Evolutionary conservation across 352 stramenopile genomes (phyloP).

Genomic region (Halophytophthora polymorphica): DNA sequence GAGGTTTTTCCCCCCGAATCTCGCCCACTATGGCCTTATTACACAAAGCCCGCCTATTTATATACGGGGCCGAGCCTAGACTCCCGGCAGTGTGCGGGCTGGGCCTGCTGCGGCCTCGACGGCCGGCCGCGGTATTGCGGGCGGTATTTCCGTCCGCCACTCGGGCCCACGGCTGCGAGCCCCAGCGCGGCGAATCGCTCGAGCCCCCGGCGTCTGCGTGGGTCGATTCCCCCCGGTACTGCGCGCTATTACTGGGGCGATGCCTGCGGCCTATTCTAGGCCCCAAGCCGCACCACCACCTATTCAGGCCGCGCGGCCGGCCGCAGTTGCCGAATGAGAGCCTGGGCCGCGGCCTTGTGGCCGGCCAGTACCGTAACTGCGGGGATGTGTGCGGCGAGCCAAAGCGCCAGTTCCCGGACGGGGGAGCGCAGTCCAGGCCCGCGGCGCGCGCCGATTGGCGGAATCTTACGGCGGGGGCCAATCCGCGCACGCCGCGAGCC

Average conservation of each 20-base stretch:
- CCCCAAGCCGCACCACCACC: neutral
- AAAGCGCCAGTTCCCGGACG: slow-evolving; percentile 37
- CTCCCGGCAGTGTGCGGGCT: too few relatives aligned
- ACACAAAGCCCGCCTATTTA: slow-evolving; percentile 4
- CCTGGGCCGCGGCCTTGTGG: slow-evolving; percentile 12
- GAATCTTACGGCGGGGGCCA: slow-evolving; percentile 21
- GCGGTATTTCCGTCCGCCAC: too few relatives aligned
- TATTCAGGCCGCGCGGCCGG: too few relatives aligned
- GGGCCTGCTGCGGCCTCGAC: too few relatives aligned
- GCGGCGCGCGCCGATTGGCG: slow-evolving; percentile 26
- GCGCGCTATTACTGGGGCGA: too few relatives aligned
- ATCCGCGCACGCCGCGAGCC: slow-evolving; percentile 8
- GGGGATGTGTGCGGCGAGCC: slow-evolving; percentile 19
- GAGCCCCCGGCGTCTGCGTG: too few relatives aligned
- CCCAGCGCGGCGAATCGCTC: too few relatives aligned
- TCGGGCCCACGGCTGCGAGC: too few relatives aligned
- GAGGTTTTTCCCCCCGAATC: slow-evolving; percentile 7
- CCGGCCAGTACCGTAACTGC: slow-evolving; percentile 5
- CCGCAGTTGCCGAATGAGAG: slow-evolving; percentile 33
- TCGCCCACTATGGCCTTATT: slow-evolving; percentile 9
- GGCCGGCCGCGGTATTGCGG: too few relatives aligned
- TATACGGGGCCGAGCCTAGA: neutral
- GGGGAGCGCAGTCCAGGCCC: slow-evolving; percentile 2
- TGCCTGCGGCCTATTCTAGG: too few relatives aligned
- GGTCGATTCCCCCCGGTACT: too few relatives aligned